Evolutionary conservation across 345 rosid genomes (phyloP).

Genomic region (Geranium brycei): DNA sequence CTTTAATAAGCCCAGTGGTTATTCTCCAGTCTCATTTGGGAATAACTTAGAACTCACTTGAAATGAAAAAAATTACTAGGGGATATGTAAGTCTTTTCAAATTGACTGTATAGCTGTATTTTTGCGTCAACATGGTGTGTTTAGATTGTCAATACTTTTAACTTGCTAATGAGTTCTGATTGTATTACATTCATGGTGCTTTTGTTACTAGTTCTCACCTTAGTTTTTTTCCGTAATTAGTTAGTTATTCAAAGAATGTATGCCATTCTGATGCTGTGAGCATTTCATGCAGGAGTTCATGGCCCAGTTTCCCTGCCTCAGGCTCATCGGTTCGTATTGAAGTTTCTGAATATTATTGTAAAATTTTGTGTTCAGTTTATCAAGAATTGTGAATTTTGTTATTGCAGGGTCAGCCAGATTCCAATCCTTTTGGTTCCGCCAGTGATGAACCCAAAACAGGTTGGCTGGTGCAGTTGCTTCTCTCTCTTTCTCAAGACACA

Average conservation of each 20-base stretch:
- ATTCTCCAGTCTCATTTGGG: not conserved
- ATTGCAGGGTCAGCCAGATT: slow-evolving; percentile 18
- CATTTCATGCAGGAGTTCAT: slow-evolving; percentile 30
- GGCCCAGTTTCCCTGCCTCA: slow-evolving; percentile 33
- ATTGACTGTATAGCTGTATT: not conserved
- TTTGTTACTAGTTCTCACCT: not conserved
- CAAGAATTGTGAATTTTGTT: not conserved
- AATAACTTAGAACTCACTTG: not conserved
- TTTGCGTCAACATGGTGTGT: not conserved
- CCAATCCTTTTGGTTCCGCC: slow-evolving; percentile 7
- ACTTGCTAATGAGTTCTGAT: not conserved
- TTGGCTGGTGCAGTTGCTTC: not conserved
- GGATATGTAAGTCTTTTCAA: not conserved
- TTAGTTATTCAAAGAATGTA: not conserved
- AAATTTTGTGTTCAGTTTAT: not conserved
- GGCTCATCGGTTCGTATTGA: slow-evolving; percentile 22
- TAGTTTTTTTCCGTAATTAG: too few species aligned
- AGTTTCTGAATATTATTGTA: not conserved
- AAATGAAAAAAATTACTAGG: not conserved
- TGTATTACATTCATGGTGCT: not conserved
- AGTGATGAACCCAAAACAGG: slow-evolving; percentile 5
- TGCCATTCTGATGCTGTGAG: slow-evolving; percentile 1
- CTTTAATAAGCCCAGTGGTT: too few species aligned
- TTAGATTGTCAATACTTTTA: too few species aligned
- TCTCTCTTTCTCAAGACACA: not conserved